phyloP scores from a whole-genome alignment of 75 land plant genomes.

The Cryptomeria japonica region DNA sequence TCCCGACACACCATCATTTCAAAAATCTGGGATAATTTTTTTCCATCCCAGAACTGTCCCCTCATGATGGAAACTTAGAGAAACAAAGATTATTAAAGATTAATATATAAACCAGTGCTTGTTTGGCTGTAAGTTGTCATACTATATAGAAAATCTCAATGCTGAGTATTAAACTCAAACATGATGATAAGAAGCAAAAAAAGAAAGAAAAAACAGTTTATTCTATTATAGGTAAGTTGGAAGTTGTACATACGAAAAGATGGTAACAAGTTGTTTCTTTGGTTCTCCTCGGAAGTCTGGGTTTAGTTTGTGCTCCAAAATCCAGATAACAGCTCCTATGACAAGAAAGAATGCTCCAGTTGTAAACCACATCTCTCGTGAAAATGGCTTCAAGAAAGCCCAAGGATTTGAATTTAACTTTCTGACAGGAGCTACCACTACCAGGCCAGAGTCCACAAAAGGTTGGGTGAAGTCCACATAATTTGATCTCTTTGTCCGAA shows the following conservation, averaged over 20 bases:
- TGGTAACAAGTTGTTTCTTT: slow-evolving; percentile 49
- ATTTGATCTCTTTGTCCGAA: slow-evolving; percentile 64
- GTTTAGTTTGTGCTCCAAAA: slow-evolving; percentile 56
- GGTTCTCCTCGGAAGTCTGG: slow-evolving; percentile 69
- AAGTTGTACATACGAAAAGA: slow-evolving; percentile 42
- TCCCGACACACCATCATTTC: background rate
- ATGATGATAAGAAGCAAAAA: background rate
- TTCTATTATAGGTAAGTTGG: background rate
- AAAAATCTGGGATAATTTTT: background rate
- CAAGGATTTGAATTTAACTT: slow-evolving; percentile 46
- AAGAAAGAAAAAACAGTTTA: background rate
- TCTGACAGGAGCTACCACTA: slow-evolving; percentile 69
- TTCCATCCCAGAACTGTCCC: background rate
- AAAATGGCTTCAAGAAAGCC: slow-evolving; percentile 59
- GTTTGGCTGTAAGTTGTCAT: background rate
- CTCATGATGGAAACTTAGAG: background rate
- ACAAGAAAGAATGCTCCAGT: slow-evolving; percentile 43
- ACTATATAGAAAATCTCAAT: background rate
- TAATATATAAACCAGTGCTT: background rate
- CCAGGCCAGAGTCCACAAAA: slow-evolving; percentile 72
- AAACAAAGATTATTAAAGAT: no score
- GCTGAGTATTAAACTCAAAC: background rate
- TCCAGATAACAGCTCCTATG: slow-evolving; percentile 61
- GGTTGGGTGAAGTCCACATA: slow-evolving; percentile 86
- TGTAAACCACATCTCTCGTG: slow-evolving; percentile 43